Percentiles rank a stretch among this genome's conserved stretches.
These are phyloP conservation scores for Hibiscus trionum DNA, from an alignment of 345 rosid species.

Conservation along the genomic window DNA sequence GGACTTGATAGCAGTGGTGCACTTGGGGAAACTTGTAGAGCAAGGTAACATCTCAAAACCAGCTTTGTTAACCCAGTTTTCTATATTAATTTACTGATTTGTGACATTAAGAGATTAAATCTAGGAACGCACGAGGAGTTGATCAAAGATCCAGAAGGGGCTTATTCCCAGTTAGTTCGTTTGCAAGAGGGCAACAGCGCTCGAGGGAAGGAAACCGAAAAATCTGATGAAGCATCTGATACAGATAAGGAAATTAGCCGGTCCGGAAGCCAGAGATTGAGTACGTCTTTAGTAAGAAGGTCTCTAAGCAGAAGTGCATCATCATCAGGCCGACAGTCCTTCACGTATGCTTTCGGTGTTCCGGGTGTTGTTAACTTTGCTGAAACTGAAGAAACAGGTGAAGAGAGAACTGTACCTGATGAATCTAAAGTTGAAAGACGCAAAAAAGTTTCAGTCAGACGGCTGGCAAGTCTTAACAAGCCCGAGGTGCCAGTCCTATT, in stretches of 20 bases:
- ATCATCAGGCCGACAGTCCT: constrained; percentile 29
- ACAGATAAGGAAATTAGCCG: constrained; percentile 11
- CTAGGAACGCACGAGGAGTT: constrained; percentile 57
- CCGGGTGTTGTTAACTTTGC: constrained; percentile 21
- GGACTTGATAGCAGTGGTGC: constrained; percentile 62
- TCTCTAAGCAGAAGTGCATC: constrained; percentile 42
- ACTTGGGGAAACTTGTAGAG: constrained; percentile 69
- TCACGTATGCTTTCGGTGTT: constrained; percentile 26
- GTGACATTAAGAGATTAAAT: neutral
- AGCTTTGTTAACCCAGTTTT: neutral
- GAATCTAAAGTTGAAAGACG: constrained; percentile 16
- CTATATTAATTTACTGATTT: neutral
- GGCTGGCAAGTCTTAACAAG: constrained; percentile 62
- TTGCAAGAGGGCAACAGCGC: constrained; percentile 59
- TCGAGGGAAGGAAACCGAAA: constrained; percentile 2
- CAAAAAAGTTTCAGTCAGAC: constrained; percentile 42
- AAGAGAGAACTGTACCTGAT: neutral
- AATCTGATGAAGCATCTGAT: neutral
- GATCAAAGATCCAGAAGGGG: constrained; percentile 57
- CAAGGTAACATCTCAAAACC: constrained; percentile 39
- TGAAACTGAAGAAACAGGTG: constrained; percentile 15
- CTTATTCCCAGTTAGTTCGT: constrained; percentile 64
- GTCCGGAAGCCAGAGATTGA: constrained; percentile 27
- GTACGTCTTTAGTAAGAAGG: constrained; percentile 21
- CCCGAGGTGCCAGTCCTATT: constrained; percentile 56